Evolutionary conservation across 371 early-diverging fungal genomes (phyloP), one percentile per base, ranked within the genome.

Genomic region (Chytridium lagenaria): DNA sequence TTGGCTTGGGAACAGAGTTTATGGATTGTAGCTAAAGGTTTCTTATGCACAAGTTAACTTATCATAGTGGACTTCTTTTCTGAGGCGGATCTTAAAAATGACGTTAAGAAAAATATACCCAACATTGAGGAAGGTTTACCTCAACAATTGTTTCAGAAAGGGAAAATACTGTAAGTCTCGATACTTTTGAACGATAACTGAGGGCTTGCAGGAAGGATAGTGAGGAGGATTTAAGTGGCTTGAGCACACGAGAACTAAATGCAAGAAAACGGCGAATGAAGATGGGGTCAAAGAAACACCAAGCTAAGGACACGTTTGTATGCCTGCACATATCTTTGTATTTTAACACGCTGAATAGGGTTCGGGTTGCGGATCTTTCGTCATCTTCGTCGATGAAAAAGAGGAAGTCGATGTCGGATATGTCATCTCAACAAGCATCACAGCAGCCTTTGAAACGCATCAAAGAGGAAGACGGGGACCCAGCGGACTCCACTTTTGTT

Each of bases 241-340:
- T 98, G 68, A 95, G 95, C 63, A 94, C 95, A 0, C 90, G 98
- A 50, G 96, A 97, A 83, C 86, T 92, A 50, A 94, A 94, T 72
- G 87, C 86, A 80, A 78, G 94, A 36, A 97, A 97, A 81, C 89
- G 98, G 66, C 95, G 93, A 76, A 86, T 90, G 75, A 95, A 93
- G 72, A 80, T 88, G 65, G 94, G 91, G 34, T 89, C 90, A n/a
- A 94, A 93, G 75, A 88, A 90, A 57, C 88, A 90, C 74, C 38
- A 61, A 26, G 86, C 86, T 52, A 90, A 90, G 83, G 92, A 89
- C 76, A 91, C 91, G 92, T 92, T 89, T 34, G 73, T 52, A 16
- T 69, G 75, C 23, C 50, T 64, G 5, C n/a, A 22, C 5, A 16
- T 71, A 28, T 19, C 1, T 31, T 74, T 52, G 28, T 33, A 50